phyloP scores from a whole-genome alignment of 2,329 filamentous ascomycete genomes.

The Chaetomium olivaceum region DNA sequence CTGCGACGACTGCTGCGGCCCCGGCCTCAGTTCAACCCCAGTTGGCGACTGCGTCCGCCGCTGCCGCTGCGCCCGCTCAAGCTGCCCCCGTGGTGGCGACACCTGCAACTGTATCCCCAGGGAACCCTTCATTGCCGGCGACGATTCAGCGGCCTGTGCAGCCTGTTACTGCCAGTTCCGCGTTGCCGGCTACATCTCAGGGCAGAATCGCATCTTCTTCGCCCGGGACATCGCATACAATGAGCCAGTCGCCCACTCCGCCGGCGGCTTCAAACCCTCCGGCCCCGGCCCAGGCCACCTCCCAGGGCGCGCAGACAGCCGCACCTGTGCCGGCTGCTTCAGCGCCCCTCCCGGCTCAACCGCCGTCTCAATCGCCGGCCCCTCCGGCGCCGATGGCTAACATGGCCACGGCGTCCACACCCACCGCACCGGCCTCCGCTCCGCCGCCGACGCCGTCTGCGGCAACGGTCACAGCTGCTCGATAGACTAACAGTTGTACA shows the following conservation, averaged over 20 bases:
- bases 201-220: background rate
- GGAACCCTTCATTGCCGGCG: background rate
- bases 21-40: background rate
- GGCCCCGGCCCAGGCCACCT: background rate
- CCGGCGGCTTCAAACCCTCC: background rate
- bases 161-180: background rate
- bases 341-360: background rate
- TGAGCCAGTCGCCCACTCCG: background rate
- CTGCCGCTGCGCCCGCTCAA: background rate
- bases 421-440: background rate
- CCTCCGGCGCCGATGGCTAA: constrained; percentile 4
- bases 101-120: background rate
- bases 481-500: background rate
- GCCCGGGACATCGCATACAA: background rate
- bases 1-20: background rate
- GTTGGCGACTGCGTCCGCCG: background rate
- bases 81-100: background rate
- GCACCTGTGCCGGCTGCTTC: background rate
- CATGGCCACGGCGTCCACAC: background rate
- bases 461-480: constrained; percentile 4
- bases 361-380: background rate
- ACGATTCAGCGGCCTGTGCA: background rate
- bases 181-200: background rate
- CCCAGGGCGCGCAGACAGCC: background rate
- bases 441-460: constrained; percentile 5